phyloP scores from a whole-genome alignment of 495 filamentous ascomycete genomes.

The Annulohypoxylon nitens region DNA sequence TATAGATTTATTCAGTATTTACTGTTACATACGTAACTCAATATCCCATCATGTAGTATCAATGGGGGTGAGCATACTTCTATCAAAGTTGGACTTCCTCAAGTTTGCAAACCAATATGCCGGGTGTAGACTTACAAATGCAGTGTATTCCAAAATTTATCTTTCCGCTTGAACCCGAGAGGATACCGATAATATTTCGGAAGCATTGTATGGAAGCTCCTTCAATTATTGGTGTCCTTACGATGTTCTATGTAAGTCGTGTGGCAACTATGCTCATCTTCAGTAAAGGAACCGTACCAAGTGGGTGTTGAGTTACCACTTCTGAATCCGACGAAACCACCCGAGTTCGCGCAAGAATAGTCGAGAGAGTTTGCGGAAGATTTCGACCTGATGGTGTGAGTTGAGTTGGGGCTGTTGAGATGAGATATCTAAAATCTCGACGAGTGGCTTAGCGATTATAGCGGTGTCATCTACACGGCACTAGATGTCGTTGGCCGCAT shows the following conservation, averaged over 20 bases:
- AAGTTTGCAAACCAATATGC: background rate
- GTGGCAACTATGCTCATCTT: background rate
- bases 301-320: background rate
- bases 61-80: conserved; percentile 2
- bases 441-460: too few species aligned
- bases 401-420: background rate
- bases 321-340: too few species aligned
- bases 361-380: background rate
- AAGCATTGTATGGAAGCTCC: background rate
- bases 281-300: background rate
- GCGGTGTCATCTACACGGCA: background rate
- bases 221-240: background rate
- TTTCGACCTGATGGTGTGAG: background rate
- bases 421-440: background rate
- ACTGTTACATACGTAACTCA: conserved; percentile 1
- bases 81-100: background rate
- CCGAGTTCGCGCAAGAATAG: background rate
- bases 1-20: conserved; percentile 4
- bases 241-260: background rate
- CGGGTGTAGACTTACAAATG: conserved; percentile 9
- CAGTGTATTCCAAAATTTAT: background rate
- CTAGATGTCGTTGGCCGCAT: background rate
- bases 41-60: background rate
- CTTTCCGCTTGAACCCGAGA: background rate
- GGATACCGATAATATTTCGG: background rate